Percentiles rank a stretch among this genome's conserved stretches.
These are phyloP conservation scores for Lepidopterella palustris DNA, from an alignment of 495 filamentous ascomycete species.

Conservation along the genomic window DNA sequence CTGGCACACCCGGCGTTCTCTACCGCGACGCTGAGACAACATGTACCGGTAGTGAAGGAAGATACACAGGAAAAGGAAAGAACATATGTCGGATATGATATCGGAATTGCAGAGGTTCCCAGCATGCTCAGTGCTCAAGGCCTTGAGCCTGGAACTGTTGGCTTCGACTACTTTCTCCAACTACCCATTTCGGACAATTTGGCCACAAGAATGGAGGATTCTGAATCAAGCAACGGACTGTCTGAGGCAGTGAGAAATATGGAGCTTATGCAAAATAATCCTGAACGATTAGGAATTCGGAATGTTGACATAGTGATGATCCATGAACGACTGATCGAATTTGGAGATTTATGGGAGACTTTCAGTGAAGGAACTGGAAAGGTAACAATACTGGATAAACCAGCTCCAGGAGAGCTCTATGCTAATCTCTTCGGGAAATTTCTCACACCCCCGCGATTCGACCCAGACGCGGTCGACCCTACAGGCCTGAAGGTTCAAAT, in stretches of 20 bases:
- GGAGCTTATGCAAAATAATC: conserved; percentile 31
- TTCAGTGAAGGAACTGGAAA: conserved; percentile 34
- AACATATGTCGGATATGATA: conserved; percentile 45
- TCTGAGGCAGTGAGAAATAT: conserved; percentile 24
- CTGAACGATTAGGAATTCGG: conserved; percentile 36
- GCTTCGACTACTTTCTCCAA: conserved; percentile 69
- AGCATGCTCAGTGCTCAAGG: conserved; percentile 72
- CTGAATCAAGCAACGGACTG: conserved; percentile 20
- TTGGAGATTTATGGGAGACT: conserved; percentile 40
- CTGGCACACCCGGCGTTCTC: conserved; percentile 45
- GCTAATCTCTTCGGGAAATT: conserved; percentile 43
- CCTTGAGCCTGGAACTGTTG: conserved; percentile 65
- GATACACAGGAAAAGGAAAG: conserved; percentile 33
- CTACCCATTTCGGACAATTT: conserved; percentile 57
- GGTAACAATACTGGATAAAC: conserved; percentile 41
- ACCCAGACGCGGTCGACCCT: conserved; percentile 33
- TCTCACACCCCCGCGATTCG: conserved; percentile 37
- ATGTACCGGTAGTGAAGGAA: conserved; percentile 36
- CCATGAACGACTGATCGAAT: conserved; percentile 40
- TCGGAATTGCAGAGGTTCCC: conserved; percentile 54
- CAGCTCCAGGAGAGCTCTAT: conserved; percentile 42
- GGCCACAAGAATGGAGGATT: conserved; percentile 33
- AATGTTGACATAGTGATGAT: conserved; percentile 44
- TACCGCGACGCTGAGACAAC: conserved; percentile 43
- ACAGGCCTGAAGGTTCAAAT: conserved; percentile 48